phyloP scores from a whole-genome alignment of 2,329 filamentous ascomycete genomes.

The Pseudogymnoascus sp. region DNA sequence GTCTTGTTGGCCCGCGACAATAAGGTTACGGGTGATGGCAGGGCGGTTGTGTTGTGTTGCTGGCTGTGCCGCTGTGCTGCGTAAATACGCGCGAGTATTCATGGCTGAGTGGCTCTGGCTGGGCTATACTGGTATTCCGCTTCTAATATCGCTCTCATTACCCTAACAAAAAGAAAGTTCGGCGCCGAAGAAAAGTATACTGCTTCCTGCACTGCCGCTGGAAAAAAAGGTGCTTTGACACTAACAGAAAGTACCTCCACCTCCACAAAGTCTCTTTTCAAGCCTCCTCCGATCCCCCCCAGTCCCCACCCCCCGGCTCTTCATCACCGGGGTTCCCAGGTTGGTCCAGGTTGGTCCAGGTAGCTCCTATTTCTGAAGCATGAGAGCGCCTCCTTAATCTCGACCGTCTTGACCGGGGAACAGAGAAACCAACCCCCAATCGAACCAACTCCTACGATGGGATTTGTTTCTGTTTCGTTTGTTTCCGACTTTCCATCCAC shows the following conservation, averaged over 20 bases:
- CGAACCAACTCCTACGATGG: background rate
- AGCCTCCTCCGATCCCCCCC: background rate
- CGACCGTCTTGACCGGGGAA: background rate
- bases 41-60: background rate
- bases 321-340: background rate
- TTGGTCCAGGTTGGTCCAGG: background rate
- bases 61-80: background rate
- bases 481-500: background rate
- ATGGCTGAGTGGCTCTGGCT: background rate
- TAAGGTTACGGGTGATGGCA: background rate
- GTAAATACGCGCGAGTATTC: background rate
- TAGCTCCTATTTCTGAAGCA: constrained; percentile 5
- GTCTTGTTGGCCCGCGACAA: background rate
- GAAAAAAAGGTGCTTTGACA: background rate
- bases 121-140: background rate
- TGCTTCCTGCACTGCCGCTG: background rate
- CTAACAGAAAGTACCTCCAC: background rate
- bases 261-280: constrained; percentile 1
- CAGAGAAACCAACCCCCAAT: background rate
- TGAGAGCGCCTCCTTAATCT: constrained; percentile 3
- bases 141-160: background rate
- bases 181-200: background rate
- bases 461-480: constrained; percentile 5
- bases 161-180: background rate
- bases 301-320: background rate